Evolutionary conservation across 805 yeast species (phyloP), one percentile per base, ranked within the genome.

Genomic region (Ogataea trehalophila): DNA sequence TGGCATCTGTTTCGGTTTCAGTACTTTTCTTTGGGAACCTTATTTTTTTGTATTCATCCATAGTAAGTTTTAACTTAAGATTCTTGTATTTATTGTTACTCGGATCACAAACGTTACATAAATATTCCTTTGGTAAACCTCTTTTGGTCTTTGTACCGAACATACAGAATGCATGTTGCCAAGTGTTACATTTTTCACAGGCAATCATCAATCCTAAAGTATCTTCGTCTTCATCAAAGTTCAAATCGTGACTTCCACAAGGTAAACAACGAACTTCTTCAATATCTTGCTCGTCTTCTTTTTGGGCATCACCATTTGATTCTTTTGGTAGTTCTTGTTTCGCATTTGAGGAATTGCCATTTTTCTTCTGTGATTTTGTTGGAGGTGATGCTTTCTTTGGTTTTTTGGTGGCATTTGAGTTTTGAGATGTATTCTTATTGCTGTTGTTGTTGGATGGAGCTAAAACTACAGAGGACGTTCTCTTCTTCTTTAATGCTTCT

Each of bases 151-250:
- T 63, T 8, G 68, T 60, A 40, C 73, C 80, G 23, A 83, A 74
- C 77, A 83, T 72, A 62, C 91, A 85, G 46, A 60, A 66, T 33
- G 77, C 75, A 58, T 85, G 91, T 59, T 85, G 90, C 90, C 90
- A 85, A 2, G 88, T 77, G 40, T 72, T 63, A 59, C 91, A 85
- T 7, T 65, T 55, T 26, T 81, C 87, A 64, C 91, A 85, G 56
- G 80, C 80, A 26, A 83, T 75, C 85, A 83, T 81, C 13, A 69
- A 70, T 14, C 85, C 81, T 11, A 70, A 63, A 1, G 63, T 62
- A 50, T 81, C 87, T 4, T 72, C 73, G 0, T 73, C 81, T 50
- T 75, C 85, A 55, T 81, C 71, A 59, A 79, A 82, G 51, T 79
- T 82, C 16, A 66, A 73, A 47, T 77, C 79, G 18, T 72, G 77